Evolutionary conservation across 176 grass and related monocot species (phyloP), one percentile per base, ranked within the genome.

Genomic region (Rhipidocladum racemiflorum): DNA sequence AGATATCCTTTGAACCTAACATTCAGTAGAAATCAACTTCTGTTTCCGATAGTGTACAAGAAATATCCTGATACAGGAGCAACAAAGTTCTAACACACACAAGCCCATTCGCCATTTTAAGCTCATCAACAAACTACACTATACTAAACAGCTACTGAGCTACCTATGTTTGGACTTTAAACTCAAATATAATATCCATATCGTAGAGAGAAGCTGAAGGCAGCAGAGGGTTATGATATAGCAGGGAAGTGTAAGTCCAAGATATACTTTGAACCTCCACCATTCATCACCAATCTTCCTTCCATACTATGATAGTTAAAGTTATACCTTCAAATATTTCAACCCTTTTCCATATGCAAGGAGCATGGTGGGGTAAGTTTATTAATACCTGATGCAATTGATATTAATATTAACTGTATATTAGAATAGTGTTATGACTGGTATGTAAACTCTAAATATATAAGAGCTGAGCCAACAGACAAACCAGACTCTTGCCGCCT

Each of bases 241-340:
- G 49, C 68, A 55, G 29, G 35, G 6, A 81, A 66, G 42, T 24
- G 49, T 56, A 24, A 68, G 74, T 77, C 27, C 63, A 48, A 69
- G 27, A 74, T 87, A 40, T 9, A 40, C 39, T 40, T 40, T 63
- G 45, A 16, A 49, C 46, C 46, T 49, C 36, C 14, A 21, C 18
- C n/a, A 70, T 34, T 36, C 27, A 62, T 62, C 27, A 62, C 9
- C 18, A 10, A 20, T 44, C n/a, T 74, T 78, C 36, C 38, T 84
- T 74, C 17, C 17, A 34, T 30, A 74, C 40, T 79, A 80, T 34
- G 46, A 42, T 35, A 72, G 23, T 62, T 70, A 44, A 34, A 77
- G 50, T 21, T 78, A 78, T 56, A 71, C 57, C 75, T 84, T 84
- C 81, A 79, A 78, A 78, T 38, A 72, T 74, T 79, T 65, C 48